A percentile compares a stretch with the other conserved stretches of the same genome.
These are phyloP conservation scores for Dunaliella salina DNA, from an alignment of 163 green algal species.

Conservation along the genomic window DNA sequence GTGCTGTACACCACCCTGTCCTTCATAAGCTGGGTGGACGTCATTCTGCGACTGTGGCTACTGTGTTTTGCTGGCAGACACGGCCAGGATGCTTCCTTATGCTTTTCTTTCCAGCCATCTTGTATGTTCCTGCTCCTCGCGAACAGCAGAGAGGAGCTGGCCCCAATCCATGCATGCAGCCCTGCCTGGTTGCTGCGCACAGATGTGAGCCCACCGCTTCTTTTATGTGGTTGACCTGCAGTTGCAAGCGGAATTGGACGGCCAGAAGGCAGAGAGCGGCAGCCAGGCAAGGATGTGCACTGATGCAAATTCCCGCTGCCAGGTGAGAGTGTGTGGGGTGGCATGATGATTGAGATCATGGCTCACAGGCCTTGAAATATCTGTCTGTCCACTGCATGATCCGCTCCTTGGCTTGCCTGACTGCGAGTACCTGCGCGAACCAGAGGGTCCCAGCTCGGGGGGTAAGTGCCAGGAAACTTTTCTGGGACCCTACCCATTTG, in stretches of 20 bases:
- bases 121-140: background rate
- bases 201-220: too few relatives aligned
- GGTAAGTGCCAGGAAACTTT: too few relatives aligned
- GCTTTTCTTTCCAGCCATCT: background rate
- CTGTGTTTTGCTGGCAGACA: too few relatives aligned
- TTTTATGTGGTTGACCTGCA: background rate
- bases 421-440: too few relatives aligned
- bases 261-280: background rate
- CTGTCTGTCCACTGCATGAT: background rate
- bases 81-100: background rate
- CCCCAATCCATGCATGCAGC: background rate
- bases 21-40: too few relatives aligned
- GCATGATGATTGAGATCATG: too few relatives aligned
- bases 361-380: background rate
- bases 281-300: background rate
- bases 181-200: too few relatives aligned
- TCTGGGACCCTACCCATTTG: background rate
- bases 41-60: too few relatives aligned
- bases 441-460: too few relatives aligned
- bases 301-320: background rate
- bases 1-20: too few relatives aligned
- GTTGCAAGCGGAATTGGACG: background rate
- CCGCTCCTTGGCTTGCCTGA: background rate
- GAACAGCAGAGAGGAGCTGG: background rate
- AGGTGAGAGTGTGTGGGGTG: background rate